Base-by-base conservation (phyloP, 73 alveolate species). In the Paramecium biaurelia region DNA sequence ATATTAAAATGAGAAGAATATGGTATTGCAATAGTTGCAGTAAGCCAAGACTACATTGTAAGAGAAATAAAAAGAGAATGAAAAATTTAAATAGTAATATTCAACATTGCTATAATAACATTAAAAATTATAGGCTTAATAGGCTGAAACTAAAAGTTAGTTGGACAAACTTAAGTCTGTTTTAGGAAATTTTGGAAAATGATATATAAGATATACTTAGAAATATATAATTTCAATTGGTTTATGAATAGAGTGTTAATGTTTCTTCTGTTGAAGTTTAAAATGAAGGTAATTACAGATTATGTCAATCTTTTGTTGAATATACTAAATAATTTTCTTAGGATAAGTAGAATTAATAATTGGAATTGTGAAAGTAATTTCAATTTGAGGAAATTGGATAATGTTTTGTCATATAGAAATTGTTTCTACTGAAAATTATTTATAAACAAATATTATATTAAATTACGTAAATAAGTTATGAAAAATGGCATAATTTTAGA, bases 51-150 rank as follows among this genome's bases (percentile, higher is more conserved):
- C 90, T 30, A 47, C 90, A 11, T 24, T 79, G 10, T 45, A 79
- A 42, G 90, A 79, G 23, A 79, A 79, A 45, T 43, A 79, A 47
- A 79, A 79, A 24, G 90, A 79, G 47, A 79, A 79, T 79, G 90
- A 79, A 26, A 43, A 79, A 24, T 47, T 79, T 10, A 79, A 79
- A 41, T 18, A 41, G 21, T 24, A 79, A 7, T 79, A 43, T 7
- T 23, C 70, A 79, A 7, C 28, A 42, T 20, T 79, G 12, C 4
- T 42, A 43, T 24, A 41, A 79, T 45, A 79, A 79, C 56, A 41
- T 47, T 45, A 79, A 24, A 79, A 79, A 23, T 45, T 79, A 43
- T 42, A 79, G 56, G 4, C 34, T 18, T 42, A 38, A 45, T 14
- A 45, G 47, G 74, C 70, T 3, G 90, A 79, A 79, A 79, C 90